These are phyloP conservation scores for Colletotrichum tofieldiae DNA, from an alignment of 2,329 filamentous ascomycete species.

Conservation along the genomic window DNA sequence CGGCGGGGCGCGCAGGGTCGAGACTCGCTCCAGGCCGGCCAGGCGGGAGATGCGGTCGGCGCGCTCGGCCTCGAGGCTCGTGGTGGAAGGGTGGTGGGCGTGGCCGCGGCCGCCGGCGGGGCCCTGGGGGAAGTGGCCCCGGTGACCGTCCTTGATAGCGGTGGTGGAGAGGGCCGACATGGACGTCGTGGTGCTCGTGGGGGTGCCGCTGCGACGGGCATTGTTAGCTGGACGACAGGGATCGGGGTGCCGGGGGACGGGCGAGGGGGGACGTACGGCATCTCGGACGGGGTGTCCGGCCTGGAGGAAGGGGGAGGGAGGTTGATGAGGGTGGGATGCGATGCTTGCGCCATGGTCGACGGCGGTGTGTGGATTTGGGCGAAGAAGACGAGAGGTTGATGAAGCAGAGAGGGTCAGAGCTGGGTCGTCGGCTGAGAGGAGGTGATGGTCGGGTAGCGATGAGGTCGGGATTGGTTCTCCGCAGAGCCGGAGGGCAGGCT, in stretches of 20 bases:
- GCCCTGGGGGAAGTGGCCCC: slow-evolving; percentile 79
- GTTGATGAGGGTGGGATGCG: slow-evolving; percentile 82
- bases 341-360: slow-evolving; percentile 57
- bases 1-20: slow-evolving; percentile 75
- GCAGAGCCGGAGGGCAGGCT: neutral
- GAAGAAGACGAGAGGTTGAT: neutral
- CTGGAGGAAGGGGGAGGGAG: slow-evolving; percentile 87
- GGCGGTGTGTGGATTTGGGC: slow-evolving; percentile 2
- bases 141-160: slow-evolving; percentile 96
- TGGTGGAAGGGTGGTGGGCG: slow-evolving; percentile 74
- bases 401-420: neutral
- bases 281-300: slow-evolving; percentile 89
- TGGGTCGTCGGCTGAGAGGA: slow-evolving; percentile 4
- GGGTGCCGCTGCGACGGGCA: slow-evolving; percentile 79
- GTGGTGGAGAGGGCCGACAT: slow-evolving; percentile 93
- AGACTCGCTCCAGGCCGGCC: slow-evolving; percentile 90
- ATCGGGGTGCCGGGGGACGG: slow-evolving; percentile 7
- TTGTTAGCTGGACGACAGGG: slow-evolving; percentile 35
- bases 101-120: slow-evolving; percentile 68
- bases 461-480: slow-evolving; percentile 1
- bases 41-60: slow-evolving; percentile 96
- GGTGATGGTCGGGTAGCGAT: slow-evolving; percentile 6
- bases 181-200: slow-evolving; percentile 92
- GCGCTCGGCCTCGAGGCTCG: slow-evolving; percentile 90
- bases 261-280: slow-evolving; percentile 76